Percentiles rank a stretch among this genome's conserved stretches.
These are phyloP conservation scores for Neurospora africana DNA, from an alignment of 495 filamentous ascomycete genomes.

Conservation along the genomic window DNA sequence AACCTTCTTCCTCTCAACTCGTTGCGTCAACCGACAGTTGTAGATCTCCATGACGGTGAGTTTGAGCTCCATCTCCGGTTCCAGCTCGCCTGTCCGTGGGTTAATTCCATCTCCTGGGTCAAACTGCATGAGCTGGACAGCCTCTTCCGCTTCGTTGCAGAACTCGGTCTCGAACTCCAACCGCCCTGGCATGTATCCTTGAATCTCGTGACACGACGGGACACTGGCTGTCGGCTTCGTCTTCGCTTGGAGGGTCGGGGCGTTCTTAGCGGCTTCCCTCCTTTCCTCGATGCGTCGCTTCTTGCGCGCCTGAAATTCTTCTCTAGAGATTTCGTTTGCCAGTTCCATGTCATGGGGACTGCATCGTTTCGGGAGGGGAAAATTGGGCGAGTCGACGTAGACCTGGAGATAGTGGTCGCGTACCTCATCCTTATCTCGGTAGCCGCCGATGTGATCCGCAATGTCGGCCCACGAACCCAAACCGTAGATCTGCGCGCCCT, in stretches of 20 bases:
- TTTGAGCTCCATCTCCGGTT: slow-evolving; percentile 94
- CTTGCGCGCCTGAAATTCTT: slow-evolving; percentile 88
- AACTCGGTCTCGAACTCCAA: slow-evolving; percentile 97
- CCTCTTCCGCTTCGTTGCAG: slow-evolving; percentile 95
- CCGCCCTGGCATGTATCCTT: slow-evolving; percentile 96
- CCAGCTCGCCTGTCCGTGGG: slow-evolving; percentile 65
- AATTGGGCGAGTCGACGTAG: slow-evolving; percentile 70
- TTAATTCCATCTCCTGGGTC: slow-evolving; percentile 91
- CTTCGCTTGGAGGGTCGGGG: slow-evolving; percentile 75
- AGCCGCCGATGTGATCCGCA: slow-evolving; percentile 94
- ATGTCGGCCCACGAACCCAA: slow-evolving; percentile 97
- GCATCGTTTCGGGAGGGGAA: slow-evolving; percentile 75
- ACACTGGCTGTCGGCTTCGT: slow-evolving; percentile 92
- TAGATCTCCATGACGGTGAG: slow-evolving; percentile 98
- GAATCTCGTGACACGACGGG: slow-evolving; percentile 92
- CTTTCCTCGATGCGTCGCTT: slow-evolving; percentile 89
- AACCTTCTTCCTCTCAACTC: slow-evolving; percentile 92
- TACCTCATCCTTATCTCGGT: slow-evolving; percentile 87
- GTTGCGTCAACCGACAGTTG: slow-evolving; percentile 79
- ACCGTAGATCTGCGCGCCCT: slow-evolving; percentile 96
- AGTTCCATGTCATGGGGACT: slow-evolving; percentile 71
- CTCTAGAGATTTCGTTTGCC: slow-evolving; percentile 67
- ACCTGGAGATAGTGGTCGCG: slow-evolving; percentile 83
- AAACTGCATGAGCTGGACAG: slow-evolving; percentile 96
- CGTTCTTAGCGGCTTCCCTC: slow-evolving; percentile 78